These are phyloP conservation scores for Gentiana macrophylla DNA, from an alignment of 257 asterid genomes.

Conservation along the genomic window DNA sequence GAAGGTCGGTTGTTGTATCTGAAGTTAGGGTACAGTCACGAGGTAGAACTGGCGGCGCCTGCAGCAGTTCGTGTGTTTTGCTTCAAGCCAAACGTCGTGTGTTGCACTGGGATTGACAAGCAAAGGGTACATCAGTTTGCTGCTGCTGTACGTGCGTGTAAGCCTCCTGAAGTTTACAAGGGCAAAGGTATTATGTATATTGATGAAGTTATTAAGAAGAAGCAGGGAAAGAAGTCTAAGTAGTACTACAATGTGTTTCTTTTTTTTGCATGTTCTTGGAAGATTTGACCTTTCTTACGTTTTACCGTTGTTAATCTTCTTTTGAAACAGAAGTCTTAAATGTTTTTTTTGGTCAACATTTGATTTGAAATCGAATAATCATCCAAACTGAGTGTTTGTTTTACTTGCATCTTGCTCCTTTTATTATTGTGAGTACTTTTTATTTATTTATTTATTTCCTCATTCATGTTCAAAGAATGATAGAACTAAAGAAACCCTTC, in stretches of 20 bases:
- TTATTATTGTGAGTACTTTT: too few relatives aligned
- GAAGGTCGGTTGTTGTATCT: constrained; percentile 69
- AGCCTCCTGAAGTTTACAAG: constrained; percentile 63
- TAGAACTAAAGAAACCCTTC: too few relatives aligned
- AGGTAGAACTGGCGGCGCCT: constrained; percentile 50
- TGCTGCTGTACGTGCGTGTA: constrained; percentile 50
- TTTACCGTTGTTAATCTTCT: too few relatives aligned
- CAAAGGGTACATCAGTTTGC: constrained; percentile 61
- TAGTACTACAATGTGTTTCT: neutral
- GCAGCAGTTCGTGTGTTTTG: constrained; percentile 63
- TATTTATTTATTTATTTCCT: too few relatives aligned
- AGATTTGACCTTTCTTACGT: too few relatives aligned
- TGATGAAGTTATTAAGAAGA: constrained; percentile 65
- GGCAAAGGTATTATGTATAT: constrained; percentile 66
- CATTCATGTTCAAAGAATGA: too few relatives aligned
- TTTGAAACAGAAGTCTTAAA: too few relatives aligned
- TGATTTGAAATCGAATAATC: too few relatives aligned
- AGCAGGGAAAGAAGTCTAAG: constrained; percentile 64
- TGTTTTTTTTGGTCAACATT: too few relatives aligned
- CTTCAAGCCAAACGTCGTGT: constrained; percentile 46
- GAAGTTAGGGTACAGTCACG: constrained; percentile 65
- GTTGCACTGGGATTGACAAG: constrained; percentile 71
- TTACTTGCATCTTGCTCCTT: too few relatives aligned
- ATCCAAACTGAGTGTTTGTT: too few relatives aligned
- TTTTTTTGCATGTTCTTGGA: too few relatives aligned